These are phyloP conservation scores for Lactifluus rugatus DNA, from an alignment of 768 basidiomycete species.

Conservation along the genomic window DNA sequence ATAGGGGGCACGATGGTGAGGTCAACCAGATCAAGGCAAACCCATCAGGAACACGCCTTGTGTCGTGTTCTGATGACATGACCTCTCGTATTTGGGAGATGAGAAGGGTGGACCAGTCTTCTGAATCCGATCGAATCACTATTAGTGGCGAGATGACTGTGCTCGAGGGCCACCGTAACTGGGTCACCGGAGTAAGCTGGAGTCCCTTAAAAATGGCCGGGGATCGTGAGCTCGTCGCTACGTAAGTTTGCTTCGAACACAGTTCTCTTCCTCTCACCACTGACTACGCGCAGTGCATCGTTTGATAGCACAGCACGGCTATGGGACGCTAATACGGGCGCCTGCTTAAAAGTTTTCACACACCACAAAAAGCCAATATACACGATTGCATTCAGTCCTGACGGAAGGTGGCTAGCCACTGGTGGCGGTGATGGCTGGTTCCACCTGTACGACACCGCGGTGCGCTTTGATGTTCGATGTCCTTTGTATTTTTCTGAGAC, in stretches of 20 bases:
- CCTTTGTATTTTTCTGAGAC: neutral
- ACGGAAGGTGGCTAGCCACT: conserved; percentile 61
- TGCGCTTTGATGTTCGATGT: conserved; percentile 25
- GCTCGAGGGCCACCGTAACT: conserved; percentile 54
- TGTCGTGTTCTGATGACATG: conserved; percentile 74
- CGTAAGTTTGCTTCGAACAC: conserved; percentile 35
- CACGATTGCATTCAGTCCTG: conserved; percentile 65
- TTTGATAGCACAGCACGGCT: conserved; percentile 74
- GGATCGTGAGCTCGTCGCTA: conserved; percentile 55
- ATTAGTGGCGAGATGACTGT: conserved; percentile 29
- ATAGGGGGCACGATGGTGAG: conserved; percentile 65
- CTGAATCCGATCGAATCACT: conserved; percentile 17
- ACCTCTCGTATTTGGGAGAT: conserved; percentile 73
- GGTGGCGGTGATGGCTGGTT: conserved; percentile 75
- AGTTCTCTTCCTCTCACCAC: conserved; percentile 4
- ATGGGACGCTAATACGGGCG: conserved; percentile 75
- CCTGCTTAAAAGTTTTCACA: conserved; percentile 58
- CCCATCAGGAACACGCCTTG: conserved; percentile 52
- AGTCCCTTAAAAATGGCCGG: conserved; percentile 43
- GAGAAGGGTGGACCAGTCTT: conserved; percentile 33
- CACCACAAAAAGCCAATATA: conserved; percentile 70
- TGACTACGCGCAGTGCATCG: conserved; percentile 44
- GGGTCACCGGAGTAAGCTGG: conserved; percentile 63
- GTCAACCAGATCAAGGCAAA: conserved; percentile 73
- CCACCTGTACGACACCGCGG: conserved; percentile 60